Percentiles rank a stretch among this genome's conserved stretches.
phyloP scores from a whole-genome alignment of 1,284 basidiomycete species.

The Ceratobasidium papillatum region DNA sequence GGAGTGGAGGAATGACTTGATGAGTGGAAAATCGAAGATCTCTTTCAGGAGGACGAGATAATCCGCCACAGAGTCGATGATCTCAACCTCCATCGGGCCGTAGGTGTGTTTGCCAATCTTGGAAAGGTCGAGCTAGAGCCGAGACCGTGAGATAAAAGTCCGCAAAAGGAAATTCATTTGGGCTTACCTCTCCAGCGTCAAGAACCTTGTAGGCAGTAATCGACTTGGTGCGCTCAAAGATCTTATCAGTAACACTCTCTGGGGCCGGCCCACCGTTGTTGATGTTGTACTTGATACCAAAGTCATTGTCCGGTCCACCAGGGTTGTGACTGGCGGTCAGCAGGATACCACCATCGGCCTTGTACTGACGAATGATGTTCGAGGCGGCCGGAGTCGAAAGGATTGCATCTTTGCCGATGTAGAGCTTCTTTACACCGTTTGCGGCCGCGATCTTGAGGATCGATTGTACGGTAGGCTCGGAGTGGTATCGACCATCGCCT shows the following conservation, averaged over 20 bases:
- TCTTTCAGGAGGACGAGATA: constrained; percentile 85
- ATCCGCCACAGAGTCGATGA: constrained; percentile 95
- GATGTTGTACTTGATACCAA: constrained; percentile 99
- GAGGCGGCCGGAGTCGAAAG: constrained; percentile 97
- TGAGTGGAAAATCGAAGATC: constrained; percentile 95
- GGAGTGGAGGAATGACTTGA: constrained; percentile 87
- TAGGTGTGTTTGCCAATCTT: constrained; percentile 83
- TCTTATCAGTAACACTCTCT: constrained; percentile 92
- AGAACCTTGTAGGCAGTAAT: constrained; percentile 89
- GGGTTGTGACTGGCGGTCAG: constrained; percentile 99
- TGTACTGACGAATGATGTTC: constrained; percentile 94
- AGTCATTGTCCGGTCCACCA: constrained; percentile 96
- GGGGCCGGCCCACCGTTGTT: constrained; percentile 97
- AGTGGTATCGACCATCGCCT: constrained; percentile 96
- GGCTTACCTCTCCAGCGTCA: constrained; percentile 75
- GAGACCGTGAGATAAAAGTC: constrained; percentile 5
- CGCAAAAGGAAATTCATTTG: neutral
- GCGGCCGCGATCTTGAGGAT: constrained; percentile 93
- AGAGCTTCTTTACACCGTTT: constrained; percentile 88
- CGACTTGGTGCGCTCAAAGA: constrained; percentile 89
- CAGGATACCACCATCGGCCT: constrained; percentile 96
- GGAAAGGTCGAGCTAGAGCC: constrained; percentile 77
- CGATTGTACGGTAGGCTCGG: constrained; percentile 87
- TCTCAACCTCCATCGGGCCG: constrained; percentile 84
- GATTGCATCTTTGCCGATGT: constrained; percentile 89